These are phyloP conservation scores for Spergularia azorica DNA, from an alignment of 179 eudicot genomes.

Conservation along the genomic window DNA sequence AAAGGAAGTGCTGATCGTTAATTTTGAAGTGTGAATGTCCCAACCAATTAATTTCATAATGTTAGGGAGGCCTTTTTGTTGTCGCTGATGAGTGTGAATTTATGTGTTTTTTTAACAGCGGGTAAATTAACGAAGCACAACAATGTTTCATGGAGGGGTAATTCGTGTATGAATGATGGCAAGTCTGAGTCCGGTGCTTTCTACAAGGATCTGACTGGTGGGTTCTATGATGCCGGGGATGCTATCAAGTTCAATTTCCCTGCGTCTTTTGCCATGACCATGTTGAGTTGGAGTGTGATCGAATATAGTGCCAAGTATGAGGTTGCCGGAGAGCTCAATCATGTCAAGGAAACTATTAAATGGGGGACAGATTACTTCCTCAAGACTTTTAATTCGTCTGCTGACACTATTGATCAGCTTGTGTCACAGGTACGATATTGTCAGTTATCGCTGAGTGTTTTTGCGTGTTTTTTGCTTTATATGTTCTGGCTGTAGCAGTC, in stretches of 20 bases:
- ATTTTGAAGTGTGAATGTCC: background rate
- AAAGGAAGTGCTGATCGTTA: background rate
- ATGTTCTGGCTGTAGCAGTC: background rate
- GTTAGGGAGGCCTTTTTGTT: background rate
- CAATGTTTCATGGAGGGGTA: conserved; percentile 94
- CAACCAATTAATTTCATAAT: background rate
- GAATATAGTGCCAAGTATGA: conserved; percentile 92
- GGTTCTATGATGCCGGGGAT: conserved; percentile 98
- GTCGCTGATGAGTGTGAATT: conserved; percentile 7
- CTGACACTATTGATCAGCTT: conserved; percentile 64
- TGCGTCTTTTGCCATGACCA: conserved; percentile 73
- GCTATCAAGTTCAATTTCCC: conserved; percentile 95
- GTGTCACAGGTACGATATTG: conserved; percentile 61
- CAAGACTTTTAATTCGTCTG: conserved; percentile 81
- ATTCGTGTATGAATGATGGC: conserved; percentile 87
- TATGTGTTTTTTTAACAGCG: conserved; percentile 46
- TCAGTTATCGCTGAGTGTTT: background rate
- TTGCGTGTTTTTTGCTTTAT: background rate
- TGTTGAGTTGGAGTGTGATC: conserved; percentile 98
- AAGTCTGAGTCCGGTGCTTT: conserved; percentile 43
- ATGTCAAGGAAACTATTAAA: conserved; percentile 78
- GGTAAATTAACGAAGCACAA: conserved; percentile 90
- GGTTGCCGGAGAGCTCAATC: conserved; percentile 90
- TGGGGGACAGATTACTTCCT: conserved; percentile 97
- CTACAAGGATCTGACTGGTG: conserved; percentile 71